phyloP scores from a whole-genome alignment of 305 asterid genomes.

The Fraxinus sp. region DNA sequence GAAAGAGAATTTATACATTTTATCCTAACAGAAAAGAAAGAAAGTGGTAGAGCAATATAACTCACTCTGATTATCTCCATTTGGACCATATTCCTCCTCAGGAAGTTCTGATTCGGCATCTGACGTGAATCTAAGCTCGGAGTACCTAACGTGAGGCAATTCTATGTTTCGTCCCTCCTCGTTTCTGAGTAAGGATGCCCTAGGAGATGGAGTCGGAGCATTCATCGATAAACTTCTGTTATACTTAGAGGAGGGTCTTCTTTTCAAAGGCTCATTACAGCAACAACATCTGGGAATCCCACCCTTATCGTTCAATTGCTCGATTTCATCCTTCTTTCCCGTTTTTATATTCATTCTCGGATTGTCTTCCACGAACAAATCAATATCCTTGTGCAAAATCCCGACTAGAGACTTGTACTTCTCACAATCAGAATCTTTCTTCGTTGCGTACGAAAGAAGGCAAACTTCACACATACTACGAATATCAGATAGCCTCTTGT shows the following conservation, averaged over 20 bases:
- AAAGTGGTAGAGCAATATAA: background rate
- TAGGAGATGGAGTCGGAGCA: slow-evolving; percentile 55
- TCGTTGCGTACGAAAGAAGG: slow-evolving; percentile 65
- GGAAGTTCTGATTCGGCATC: slow-evolving; percentile 45
- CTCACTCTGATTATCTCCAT: slow-evolving; percentile 44
- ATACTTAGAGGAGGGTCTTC: slow-evolving; percentile 39
- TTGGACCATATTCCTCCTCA: slow-evolving; percentile 44
- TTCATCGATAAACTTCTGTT: slow-evolving; percentile 51
- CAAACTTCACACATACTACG: slow-evolving; percentile 75
- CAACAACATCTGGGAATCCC: slow-evolving; percentile 55
- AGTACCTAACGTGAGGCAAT: slow-evolving; percentile 46
- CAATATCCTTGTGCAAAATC: slow-evolving; percentile 61
- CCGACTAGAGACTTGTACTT: slow-evolving; percentile 65
- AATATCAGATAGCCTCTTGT: slow-evolving; percentile 63
- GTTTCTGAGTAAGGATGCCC: slow-evolving; percentile 47
- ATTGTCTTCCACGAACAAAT: slow-evolving; percentile 44
- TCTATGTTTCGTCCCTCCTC: slow-evolving; percentile 49
- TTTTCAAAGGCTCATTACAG: slow-evolving; percentile 67
- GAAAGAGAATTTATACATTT: background rate
- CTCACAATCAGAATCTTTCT: slow-evolving; percentile 53
- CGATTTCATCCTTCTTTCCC: slow-evolving; percentile 43
- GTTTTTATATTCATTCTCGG: slow-evolving; percentile 32
- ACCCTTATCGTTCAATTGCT: slow-evolving; percentile 30
- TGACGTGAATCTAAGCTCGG: slow-evolving; percentile 53
- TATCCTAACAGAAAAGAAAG: background rate